A percentile compares a stretch with the other conserved stretches of the same genome.
phyloP scores from a whole-genome alignment of 2,329 filamentous ascomycete species.

The Ramularia endophylla region DNA sequence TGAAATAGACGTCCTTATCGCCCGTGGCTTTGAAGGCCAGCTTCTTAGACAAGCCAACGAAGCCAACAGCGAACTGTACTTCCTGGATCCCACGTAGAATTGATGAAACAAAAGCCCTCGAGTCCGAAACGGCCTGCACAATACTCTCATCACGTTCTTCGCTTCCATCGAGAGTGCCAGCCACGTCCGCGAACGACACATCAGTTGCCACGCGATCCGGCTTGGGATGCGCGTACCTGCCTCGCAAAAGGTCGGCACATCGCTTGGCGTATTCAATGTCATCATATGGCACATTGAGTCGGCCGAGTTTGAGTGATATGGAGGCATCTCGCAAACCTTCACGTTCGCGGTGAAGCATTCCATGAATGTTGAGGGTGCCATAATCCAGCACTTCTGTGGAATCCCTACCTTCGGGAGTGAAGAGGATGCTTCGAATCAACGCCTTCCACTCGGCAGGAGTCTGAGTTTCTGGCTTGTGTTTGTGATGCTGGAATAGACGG shows the following conservation, averaged over 20 bases:
- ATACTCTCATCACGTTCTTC: conserved; percentile 63
- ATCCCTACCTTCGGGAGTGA: conserved; percentile 78
- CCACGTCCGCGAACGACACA: conserved; percentile 64
- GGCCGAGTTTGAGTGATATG: conserved; percentile 82
- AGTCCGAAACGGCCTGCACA: conserved; percentile 81
- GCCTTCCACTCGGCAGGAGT: conserved; percentile 92
- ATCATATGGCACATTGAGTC: conserved; percentile 85
- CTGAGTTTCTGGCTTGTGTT: conserved; percentile 56
- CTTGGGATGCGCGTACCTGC: conserved; percentile 28
- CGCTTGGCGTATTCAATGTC: conserved; percentile 63
- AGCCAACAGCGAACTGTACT: conserved; percentile 90
- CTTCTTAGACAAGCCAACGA: conserved; percentile 78
- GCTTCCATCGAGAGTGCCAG: conserved; percentile 65
- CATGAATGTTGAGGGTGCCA: conserved; percentile 82
- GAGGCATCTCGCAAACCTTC: conserved; percentile 87
- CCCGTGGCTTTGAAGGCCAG: conserved; percentile 62
- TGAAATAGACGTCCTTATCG: conserved; percentile 69
- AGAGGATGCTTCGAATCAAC: conserved; percentile 75
- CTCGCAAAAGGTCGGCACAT: conserved; percentile 47
- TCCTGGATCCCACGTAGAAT: conserved; percentile 90
- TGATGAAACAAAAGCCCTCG: conserved; percentile 85
- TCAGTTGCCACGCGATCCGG: conserved; percentile 39
- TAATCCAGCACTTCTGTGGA: conserved; percentile 85
- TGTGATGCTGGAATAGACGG: conserved; percentile 77
- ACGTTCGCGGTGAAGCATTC: conserved; percentile 75